Percentiles rank a stretch among this genome's conserved stretches.
phyloP scores from a whole-genome alignment of 164 flowering plant species.

The Berberis thunbergii region DNA sequence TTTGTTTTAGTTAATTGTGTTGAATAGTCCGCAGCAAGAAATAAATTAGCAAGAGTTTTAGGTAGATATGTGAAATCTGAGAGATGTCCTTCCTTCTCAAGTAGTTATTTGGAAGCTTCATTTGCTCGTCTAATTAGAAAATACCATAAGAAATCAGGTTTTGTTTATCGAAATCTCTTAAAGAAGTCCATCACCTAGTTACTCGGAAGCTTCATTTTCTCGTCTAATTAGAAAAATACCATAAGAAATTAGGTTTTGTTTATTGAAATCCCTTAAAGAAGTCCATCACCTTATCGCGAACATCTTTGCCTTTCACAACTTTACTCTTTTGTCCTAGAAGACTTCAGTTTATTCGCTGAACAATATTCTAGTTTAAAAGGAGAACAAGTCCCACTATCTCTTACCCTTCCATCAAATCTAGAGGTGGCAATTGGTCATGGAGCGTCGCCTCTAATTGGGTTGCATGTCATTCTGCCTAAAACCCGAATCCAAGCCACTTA shows the following conservation, averaged over 20 bases:
- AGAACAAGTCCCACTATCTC: too few species aligned
- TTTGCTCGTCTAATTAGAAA: too few species aligned
- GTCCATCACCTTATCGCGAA: too few species aligned
- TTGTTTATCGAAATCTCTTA: background rate
- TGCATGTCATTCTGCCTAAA: too few species aligned
- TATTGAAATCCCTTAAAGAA: background rate
- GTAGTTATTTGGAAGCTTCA: too few species aligned
- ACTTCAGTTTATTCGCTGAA: background rate
- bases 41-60: background rate
- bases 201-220: too few species aligned
- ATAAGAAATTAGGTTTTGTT: background rate
- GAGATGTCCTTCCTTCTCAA: background rate
- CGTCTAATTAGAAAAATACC: background rate
- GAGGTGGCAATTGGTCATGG: too few species aligned
- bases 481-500: too few species aligned
- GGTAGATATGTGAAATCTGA: background rate
- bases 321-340: background rate
- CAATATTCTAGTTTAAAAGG: too few species aligned
- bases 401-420: too few species aligned
- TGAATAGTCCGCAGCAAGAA: background rate
- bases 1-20: background rate
- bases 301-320: too few species aligned
- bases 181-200: background rate
- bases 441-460: too few species aligned
- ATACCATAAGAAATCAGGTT: background rate